Evolutionary conservation across 129 eudicot genomes (phyloP).

Genomic region (Escallonia rubra): DNA sequence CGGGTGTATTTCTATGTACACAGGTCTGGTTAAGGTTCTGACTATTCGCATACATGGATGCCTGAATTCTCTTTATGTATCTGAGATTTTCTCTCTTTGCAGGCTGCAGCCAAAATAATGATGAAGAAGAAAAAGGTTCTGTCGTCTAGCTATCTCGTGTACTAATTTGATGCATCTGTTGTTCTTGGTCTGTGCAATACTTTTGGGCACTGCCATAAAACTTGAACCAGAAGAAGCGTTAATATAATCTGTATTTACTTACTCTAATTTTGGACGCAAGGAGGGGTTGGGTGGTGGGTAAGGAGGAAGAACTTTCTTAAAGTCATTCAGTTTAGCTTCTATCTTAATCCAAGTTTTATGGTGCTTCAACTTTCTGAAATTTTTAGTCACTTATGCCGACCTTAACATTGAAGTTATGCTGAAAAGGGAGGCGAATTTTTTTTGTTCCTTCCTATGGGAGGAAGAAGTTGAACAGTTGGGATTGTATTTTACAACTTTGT

Average conservation of each 20-base stretch:
- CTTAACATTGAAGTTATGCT: too few species aligned
- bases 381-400: too few species aligned
- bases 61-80: constrained; percentile 9
- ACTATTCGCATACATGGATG: background rate
- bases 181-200: background rate
- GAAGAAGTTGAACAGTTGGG: too few species aligned
- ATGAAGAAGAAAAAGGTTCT: constrained; percentile 92
- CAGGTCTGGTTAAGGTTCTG: constrained; percentile 46
- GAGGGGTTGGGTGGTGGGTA: background rate
- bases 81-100: constrained; percentile 23
- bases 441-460: too few species aligned
- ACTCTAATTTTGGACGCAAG: too few species aligned
- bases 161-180: background rate
- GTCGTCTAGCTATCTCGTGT: constrained; percentile 1
- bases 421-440: too few species aligned
- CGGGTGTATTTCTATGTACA: constrained; percentile 89
- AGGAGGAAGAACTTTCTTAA: too few species aligned
- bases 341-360: too few species aligned
- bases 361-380: too few species aligned
- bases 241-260: background rate
- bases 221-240: background rate
- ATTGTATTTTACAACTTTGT: too few species aligned
- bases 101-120: constrained; percentile 96
- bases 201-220: background rate
- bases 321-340: too few species aligned